Evolutionary conservation across 2,329 filamentous ascomycete species (phyloP), one percentile per base, ranked within the genome.

Genomic region (Ceratocystis lukuohia): DNA sequence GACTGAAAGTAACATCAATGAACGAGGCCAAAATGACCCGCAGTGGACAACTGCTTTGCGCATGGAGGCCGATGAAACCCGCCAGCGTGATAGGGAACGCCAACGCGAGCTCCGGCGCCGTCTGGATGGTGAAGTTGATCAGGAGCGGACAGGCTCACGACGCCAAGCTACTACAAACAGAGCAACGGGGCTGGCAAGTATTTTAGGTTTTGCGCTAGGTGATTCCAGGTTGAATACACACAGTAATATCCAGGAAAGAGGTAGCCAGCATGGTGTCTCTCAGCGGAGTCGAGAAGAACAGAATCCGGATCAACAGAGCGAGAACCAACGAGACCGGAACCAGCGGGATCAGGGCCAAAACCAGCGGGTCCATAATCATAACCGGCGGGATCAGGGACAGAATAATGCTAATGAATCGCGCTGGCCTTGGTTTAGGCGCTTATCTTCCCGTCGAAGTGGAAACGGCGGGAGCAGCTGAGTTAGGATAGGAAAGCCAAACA

Each of bases 11-110:
- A 59, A 30, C 17, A 12, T n/a, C 3, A 59, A 6, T 7, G 56
- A 37, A 59, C 5, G 17, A 59, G 56, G 15, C 2, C 56, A 33
- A 15, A 17, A 10, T 30, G 56, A 63, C 20, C 4, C 33, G 12
- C 61, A 46, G 5, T 48, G 46, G 44, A 17, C 25, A 4, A 3
- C 48, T 8, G 6, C 48, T 8, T 20, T 37, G 10, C 10, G 63
- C 33, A 57, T 59, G 20, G 61, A 63, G 33, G 61, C 45, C 6
- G 41, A 17, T 5, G 61, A 63, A 45, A 50, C 46, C 33, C 45
- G 61, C 12, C 61, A 63, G 61, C 61, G 61, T 8, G 44, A 50
- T 33, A 30, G 61, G 28, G 45, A 63, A 20, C 61, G 61, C 25
- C 37, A 63, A 63, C 61, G 61, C 30, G 22, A 63, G 44, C 61